Conservation (phyloP, 2,329 filamentous ascomycete species). For the Acrodontium crateriforme region DNA sequence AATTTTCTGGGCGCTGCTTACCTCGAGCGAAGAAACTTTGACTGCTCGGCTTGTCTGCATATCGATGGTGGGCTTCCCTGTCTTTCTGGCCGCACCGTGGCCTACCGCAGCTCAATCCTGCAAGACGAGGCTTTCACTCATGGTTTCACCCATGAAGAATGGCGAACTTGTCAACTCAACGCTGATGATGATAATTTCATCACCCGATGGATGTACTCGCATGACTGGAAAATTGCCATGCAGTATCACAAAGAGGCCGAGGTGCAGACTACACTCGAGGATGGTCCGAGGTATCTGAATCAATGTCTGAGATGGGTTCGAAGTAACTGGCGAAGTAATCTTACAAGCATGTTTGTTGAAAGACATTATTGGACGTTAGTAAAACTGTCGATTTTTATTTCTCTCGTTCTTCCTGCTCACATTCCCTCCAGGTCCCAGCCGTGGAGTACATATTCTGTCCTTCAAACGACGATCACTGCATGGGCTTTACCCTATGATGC, state of each 20-base stretch:
- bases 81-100: slow-evolving; percentile 86
- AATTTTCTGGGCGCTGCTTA: slow-evolving; percentile 88
- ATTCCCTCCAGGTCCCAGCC: slow-evolving; percentile 55
- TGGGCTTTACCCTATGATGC: slow-evolving; percentile 70
- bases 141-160: slow-evolving; percentile 82
- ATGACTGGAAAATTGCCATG: slow-evolving; percentile 88
- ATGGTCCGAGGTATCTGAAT: slow-evolving; percentile 75
- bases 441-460: slow-evolving; percentile 87
- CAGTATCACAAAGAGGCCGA: slow-evolving; percentile 87
- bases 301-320: slow-evolving; percentile 92
- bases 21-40: slow-evolving; percentile 87
- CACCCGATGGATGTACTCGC: slow-evolving; percentile 84
- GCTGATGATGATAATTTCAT: slow-evolving; percentile 98
- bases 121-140: slow-evolving; percentile 74
- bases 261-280: slow-evolving; percentile 84
- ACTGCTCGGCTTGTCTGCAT: slow-evolving; percentile 89
- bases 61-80: slow-evolving; percentile 94
- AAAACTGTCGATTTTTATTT: slow-evolving; percentile 6
- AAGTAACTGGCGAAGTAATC: slow-evolving; percentile 96
- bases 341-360: slow-evolving; percentile 76
- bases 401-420: slow-evolving; percentile 5
- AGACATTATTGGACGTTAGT: slow-evolving; percentile 78
- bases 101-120: slow-evolving; percentile 79
- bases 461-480: slow-evolving; percentile 84
- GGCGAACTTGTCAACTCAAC: slow-evolving; percentile 78